Base-by-base conservation (phyloP, 305 asterid species). In the Plantago lanceolata region DNA sequence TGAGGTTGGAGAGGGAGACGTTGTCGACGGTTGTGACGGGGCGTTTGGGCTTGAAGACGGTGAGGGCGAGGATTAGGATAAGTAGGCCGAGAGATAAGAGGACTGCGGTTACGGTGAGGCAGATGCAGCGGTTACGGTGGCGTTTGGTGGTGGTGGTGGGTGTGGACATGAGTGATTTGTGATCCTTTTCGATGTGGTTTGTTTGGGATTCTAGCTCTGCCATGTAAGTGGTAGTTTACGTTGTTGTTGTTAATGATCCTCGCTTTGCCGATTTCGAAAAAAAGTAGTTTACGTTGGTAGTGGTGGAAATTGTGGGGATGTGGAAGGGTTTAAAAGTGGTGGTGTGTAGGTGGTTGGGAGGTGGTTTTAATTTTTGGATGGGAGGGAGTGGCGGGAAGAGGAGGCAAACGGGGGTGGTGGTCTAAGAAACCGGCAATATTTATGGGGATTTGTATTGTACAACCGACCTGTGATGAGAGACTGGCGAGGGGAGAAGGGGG, bases 31-130 rank as follows among this genome's bases (percentile, higher is more conserved):
- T 57, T 69, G 75, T 84, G 14, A 61, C 49, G 12, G 98, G 94
- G 3, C 78, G 80, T 65, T 78, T 83, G 65, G 89, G 71, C 78
- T 92, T 92, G 88, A 92, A 84, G 19, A 92, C 88, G 8, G 97
- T 92, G 68, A 92, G 82, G 8, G 78, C 95, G 1, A 92, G 78
- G 16, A 89, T 73, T 12, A 85, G 83, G 71, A 82, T 19, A 26
- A 92, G 67, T 50, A 89, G 50, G 4, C 79, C 88, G 3, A 89
- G 35, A 16, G 35, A 56, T 18, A 87, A 48, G 2, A 84, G 15
- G 5, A 49, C 48, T 21, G 77, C 78, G 21, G 76, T 59, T 19
- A 71, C 67, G 48, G 64, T 70, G 47, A 81, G 51, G 51, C 94
- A 86, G 21, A 78, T 56, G 66, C 65, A 67, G 60, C 60, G 11